phyloP scores from a whole-genome alignment of 1,139 yeast species.

The Arxiozyma telluris region DNA sequence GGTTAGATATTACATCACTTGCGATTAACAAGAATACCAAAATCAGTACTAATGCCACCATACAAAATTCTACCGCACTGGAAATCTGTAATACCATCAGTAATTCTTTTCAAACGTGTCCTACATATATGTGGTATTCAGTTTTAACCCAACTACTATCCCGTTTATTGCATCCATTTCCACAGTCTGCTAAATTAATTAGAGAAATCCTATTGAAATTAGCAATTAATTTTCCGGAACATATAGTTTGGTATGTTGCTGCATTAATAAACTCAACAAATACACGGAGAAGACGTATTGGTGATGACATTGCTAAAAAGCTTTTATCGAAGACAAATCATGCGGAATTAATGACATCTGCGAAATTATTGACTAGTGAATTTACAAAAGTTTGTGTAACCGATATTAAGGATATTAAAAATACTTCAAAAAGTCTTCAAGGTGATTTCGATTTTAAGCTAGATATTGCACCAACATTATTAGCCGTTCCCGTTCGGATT shows the following conservation, averaged over 20 bases:
- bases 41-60: slow-evolving; percentile 7
- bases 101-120: slow-evolving; percentile 40
- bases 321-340: slow-evolving; percentile 10
- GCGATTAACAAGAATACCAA: slow-evolving; percentile 13
- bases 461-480: slow-evolving; percentile 46
- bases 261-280: slow-evolving; percentile 69
- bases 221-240: slow-evolving; percentile 62
- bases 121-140: slow-evolving; percentile 67
- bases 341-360: slow-evolving; percentile 11
- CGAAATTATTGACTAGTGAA: slow-evolving; percentile 20
- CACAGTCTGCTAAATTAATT: slow-evolving; percentile 48
- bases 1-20: slow-evolving; percentile 74
- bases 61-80: slow-evolving; percentile 19
- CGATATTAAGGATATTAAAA: slow-evolving; percentile 25
- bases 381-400: slow-evolving; percentile 28
- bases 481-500: slow-evolving; percentile 75
- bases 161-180: slow-evolving; percentile 59
- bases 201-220: slow-evolving; percentile 49
- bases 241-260: slow-evolving; percentile 76
- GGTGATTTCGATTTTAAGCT: slow-evolving; percentile 42
- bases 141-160: slow-evolving; percentile 83
- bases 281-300: slow-evolving; percentile 46
- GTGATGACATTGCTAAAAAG: slow-evolving; percentile 32
- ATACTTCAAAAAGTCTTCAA: slow-evolving; percentile 32
- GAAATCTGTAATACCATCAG: slow-evolving; percentile 40